Evolutionary conservation across 2,329 filamentous ascomycete species (phyloP).

Genomic region (Lachnellula hyalina): DNA sequence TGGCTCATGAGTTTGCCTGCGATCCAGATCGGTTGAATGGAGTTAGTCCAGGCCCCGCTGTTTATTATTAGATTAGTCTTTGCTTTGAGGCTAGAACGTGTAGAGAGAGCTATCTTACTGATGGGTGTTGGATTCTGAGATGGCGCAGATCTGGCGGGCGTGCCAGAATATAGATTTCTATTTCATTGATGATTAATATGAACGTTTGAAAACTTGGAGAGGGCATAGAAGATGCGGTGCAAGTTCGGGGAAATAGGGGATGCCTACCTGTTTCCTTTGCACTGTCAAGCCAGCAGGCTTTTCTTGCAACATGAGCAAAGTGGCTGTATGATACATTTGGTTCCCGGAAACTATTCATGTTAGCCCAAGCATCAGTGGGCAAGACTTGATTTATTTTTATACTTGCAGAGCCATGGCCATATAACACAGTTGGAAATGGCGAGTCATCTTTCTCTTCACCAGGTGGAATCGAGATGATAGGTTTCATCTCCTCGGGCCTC

Average conservation of each 20-base stretch:
- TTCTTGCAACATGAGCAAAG: slow-evolving; percentile 29
- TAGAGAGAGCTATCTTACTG: neutral
- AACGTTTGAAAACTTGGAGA: too few species aligned
- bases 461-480: slow-evolving; percentile 33
- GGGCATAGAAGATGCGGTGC: too few species aligned
- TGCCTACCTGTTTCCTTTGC: slow-evolving; percentile 19
- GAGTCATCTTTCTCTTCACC: slow-evolving; percentile 25
- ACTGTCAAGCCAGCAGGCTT: slow-evolving; percentile 27
- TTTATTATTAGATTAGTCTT: slow-evolving; percentile 31
- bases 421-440: slow-evolving; percentile 18
- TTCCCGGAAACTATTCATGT: slow-evolving; percentile 29
- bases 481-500: slow-evolving; percentile 34
- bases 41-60: slow-evolving; percentile 51
- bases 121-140: slow-evolving; percentile 33
- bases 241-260: neutral
- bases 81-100: neutral
- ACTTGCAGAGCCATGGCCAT: slow-evolving; percentile 9
- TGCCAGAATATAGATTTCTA: slow-evolving; percentile 45
- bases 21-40: slow-evolving; percentile 52
- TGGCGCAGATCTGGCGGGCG: slow-evolving; percentile 49
- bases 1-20: slow-evolving; percentile 51
- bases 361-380: neutral
- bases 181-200: neutral
- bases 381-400: neutral
- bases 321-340: slow-evolving; percentile 32